A percentile compares a stretch with the other conserved stretches of the same genome.
phyloP scores from a whole-genome alignment of 371 early-diverging fungal species.

The Mycotypha africana region DNA sequence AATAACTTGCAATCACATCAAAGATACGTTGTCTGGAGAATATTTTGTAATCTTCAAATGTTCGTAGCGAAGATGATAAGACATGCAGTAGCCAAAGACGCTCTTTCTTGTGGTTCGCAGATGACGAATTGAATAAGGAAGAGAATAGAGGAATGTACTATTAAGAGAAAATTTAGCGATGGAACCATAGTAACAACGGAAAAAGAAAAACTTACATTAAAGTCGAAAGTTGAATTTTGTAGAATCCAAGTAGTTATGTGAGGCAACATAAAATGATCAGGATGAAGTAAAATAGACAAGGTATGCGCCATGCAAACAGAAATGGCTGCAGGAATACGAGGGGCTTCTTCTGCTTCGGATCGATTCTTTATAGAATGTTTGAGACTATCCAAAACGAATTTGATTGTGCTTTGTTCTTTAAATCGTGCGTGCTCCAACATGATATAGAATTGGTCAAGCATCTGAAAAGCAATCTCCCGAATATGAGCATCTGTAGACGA shows the following conservation, averaged over 20 bases:
- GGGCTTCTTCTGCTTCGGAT: slow-evolving; percentile 30
- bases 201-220: slow-evolving; percentile 45
- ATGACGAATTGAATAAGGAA: slow-evolving; percentile 62
- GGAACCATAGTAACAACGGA: neutral
- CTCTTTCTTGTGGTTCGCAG: slow-evolving; percentile 59
- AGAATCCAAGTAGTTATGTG: slow-evolving; percentile 69
- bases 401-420: slow-evolving; percentile 60
- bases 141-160: slow-evolving; percentile 81
- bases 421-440: slow-evolving; percentile 47
- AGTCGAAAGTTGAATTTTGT: slow-evolving; percentile 65
- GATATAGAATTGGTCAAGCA: slow-evolving; percentile 62
- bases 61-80: slow-evolving; percentile 44
- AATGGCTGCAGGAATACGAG: slow-evolving; percentile 62
- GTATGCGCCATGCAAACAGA: slow-evolving; percentile 66
- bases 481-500: slow-evolving; percentile 49
- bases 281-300: slow-evolving; percentile 55
- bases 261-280: slow-evolving; percentile 73
- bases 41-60: slow-evolving; percentile 58
- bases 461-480: slow-evolving; percentile 58
- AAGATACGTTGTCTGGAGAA: slow-evolving; percentile 67
- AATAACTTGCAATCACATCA: slow-evolving; percentile 60
- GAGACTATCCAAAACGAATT: slow-evolving; percentile 60
- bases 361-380: slow-evolving; percentile 62
- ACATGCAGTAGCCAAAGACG: slow-evolving; percentile 72
- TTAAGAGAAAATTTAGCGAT: neutral